phyloP scores from a whole-genome alignment of 1,284 basidiomycete species.

The Cystobasidium slooffiae region DNA sequence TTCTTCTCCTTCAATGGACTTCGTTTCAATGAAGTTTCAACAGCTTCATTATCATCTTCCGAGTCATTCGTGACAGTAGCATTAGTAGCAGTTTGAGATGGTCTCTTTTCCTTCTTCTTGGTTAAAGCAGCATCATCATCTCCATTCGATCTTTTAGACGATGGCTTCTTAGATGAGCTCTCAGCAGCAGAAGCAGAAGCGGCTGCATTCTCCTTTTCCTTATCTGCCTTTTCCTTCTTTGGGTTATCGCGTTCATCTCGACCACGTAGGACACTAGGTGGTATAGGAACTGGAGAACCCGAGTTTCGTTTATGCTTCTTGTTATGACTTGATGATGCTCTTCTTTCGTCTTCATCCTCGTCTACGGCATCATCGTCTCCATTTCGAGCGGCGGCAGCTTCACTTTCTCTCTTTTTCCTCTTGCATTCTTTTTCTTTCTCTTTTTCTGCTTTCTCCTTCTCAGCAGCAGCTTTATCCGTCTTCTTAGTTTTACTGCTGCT shows the following conservation, averaged over 20 bases:
- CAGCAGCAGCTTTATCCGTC: background rate
- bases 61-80: background rate
- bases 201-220: background rate
- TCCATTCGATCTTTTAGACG: background rate
- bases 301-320: constrained; percentile 1
- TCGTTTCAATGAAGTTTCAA: background rate
- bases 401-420: background rate
- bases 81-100: background rate
- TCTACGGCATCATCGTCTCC: background rate
- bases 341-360: background rate
- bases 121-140: background rate
- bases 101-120: background rate
- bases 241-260: background rate
- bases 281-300: background rate
- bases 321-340: background rate
- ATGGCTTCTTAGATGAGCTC: background rate
- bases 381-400: background rate
- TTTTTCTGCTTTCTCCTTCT: background rate
- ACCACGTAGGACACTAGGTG: background rate
- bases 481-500: constrained; percentile 2
- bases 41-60: constrained; percentile 14
- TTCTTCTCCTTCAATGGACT: constrained; percentile 16
- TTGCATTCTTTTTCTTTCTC: constrained; percentile 11
- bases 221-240: background rate
- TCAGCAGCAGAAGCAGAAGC: constrained; percentile 1